Percentiles rank a stretch among this genome's conserved stretches.
These are phyloP conservation scores for Narthecium ossifragum DNA, from an alignment of 106 monocot genomes.

Conservation along the genomic window DNA sequence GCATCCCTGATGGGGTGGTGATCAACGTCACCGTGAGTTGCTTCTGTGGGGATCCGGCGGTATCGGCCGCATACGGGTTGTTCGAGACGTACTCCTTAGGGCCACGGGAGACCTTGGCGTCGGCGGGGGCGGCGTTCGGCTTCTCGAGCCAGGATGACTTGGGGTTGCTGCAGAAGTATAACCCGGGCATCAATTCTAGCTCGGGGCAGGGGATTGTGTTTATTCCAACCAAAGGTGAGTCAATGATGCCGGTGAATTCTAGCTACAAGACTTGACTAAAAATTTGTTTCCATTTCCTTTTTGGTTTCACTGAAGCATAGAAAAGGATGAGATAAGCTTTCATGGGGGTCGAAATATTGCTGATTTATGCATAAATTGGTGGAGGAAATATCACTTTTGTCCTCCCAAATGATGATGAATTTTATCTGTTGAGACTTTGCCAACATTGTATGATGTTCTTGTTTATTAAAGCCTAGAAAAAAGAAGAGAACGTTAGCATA, in stretches of 20 bases:
- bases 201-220: slow-evolving; percentile 2
- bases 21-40: slow-evolving; percentile 7
- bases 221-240: neutral
- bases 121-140: neutral
- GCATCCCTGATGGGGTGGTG: neutral
- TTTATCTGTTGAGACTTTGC: no score
- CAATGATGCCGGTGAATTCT: no score
- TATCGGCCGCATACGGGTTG: neutral
- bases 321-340: no score
- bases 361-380: neutral
- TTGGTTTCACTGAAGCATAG: no score
- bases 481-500: no score
- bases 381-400: no score
- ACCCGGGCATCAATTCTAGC: slow-evolving; percentile 6
- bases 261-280: no score
- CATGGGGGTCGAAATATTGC: no score
- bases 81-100: slow-evolving; percentile 7
- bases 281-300: no score
- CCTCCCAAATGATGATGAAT: neutral
- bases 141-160: neutral
- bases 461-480: no score
- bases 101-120: neutral
- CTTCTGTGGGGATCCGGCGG: slow-evolving; percentile 1
- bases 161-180: neutral
- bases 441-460: no score